Evolutionary conservation across 768 basidiomycete species (phyloP), one percentile per base, ranked within the genome.

Genomic region (Vararia minispora): DNA sequence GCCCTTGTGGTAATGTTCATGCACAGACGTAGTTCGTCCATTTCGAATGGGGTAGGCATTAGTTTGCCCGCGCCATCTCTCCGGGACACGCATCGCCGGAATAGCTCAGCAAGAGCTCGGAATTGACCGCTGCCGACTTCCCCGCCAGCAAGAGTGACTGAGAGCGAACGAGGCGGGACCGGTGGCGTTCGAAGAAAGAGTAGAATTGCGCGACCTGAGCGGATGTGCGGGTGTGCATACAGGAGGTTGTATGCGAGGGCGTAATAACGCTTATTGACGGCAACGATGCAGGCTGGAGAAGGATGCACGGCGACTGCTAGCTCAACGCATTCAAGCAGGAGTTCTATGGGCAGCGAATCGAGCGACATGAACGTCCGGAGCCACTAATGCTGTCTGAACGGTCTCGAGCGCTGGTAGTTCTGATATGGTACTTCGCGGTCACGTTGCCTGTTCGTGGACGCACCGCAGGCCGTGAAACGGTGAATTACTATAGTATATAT

Each of bases 1-100:
- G 44, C 59, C 23, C 39, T 46, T 3, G 54, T 40, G 38, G 62
- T 65, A 9, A 68, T 63, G 45, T 68, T 59, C 47, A 69, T 54
- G 33, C 57, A 53, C 4, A 71, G 52, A 14, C 47, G 49, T 13
- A 70, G 42, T 28, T 24, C 37, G 17, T 61, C 54, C 24, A 70
- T 46, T 29, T 34, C 38, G 22, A 49, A 35, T 21, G 18, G 10
- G 39, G 35, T 16, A 34, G 35, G 4, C 28, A 30, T 22, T n/a
- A 22, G n/a, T n/a, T n/a, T n/a, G n/a, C n/a, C n/a, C n/a, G n/a
- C n/a, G n/a, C n/a, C n/a, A n/a, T n/a, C n/a, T n/a, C n/a, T n/a
- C n/a, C n/a, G n/a, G n/a, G n/a, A n/a, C n/a, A n/a, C n/a, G n/a
- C n/a, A n/a, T n/a, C n/a, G n/a, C n/a, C n/a, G n/a, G n/a, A n/a